Evolutionary conservation across 1,284 basidiomycete species (phyloP).

Genomic region (Rhodotorula sp.): DNA sequence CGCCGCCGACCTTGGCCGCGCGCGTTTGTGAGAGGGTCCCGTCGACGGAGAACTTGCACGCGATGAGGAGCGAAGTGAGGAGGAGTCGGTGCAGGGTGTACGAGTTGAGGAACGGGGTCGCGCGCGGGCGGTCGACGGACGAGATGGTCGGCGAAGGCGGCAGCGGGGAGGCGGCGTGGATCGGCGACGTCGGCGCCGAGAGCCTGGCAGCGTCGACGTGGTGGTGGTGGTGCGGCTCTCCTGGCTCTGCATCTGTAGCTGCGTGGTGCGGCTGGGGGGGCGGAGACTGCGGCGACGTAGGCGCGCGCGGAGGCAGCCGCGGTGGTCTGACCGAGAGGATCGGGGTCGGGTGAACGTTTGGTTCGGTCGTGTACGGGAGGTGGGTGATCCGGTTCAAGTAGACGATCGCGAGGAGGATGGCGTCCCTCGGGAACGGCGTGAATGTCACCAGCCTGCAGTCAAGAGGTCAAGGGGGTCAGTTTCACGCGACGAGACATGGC

Average conservation of each 20-base stretch:
- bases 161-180: constrained; percentile 6
- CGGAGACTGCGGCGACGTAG: not conserved
- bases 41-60: constrained; percentile 38
- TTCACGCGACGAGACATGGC: no score
- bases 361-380: constrained; percentile 19
- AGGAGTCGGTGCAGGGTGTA: constrained; percentile 43
- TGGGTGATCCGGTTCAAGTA: constrained; percentile 39
- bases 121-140: not conserved
- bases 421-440: constrained; percentile 39
- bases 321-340: constrained; percentile 6
- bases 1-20: constrained; percentile 40
- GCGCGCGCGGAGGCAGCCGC: not conserved
- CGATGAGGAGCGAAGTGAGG: constrained; percentile 36
- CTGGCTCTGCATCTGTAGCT: not conserved
- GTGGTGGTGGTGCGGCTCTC: not conserved
- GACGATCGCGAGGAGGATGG: constrained; percentile 29
- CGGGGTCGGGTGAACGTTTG: not conserved
- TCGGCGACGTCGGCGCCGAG: not conserved
- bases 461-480: no score
- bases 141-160: constrained; percentile 18
- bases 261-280: not conserved
- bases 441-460: constrained; percentile 22
- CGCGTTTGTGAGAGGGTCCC: constrained; percentile 26
- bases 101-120: constrained; percentile 30
- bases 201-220: not conserved